Evolutionary conservation across 169 alveolate genomes (phyloP).

Genomic region (Plasmodium vinckei): DNA sequence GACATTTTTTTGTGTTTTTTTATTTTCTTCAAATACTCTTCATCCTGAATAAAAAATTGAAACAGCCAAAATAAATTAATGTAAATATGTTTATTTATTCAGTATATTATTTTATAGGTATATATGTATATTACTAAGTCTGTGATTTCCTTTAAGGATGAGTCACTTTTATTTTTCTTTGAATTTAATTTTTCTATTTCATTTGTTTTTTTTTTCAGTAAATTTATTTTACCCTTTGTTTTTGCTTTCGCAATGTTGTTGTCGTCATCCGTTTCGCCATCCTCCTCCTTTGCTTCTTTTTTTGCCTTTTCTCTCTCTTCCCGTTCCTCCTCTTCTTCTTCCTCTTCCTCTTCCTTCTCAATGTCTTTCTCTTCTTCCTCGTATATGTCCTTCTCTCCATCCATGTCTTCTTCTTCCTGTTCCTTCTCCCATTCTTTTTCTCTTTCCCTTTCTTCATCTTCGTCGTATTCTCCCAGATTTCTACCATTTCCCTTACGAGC

Average conservation of each 20-base stretch:
- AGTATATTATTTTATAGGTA: neutral
- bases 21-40: conserved; percentile 24
- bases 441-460: neutral
- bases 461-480: neutral
- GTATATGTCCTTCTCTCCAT: neutral
- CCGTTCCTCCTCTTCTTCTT: neutral
- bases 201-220: conserved; percentile 79
- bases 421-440: neutral
- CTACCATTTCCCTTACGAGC: neutral
- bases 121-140: conserved; percentile 10
- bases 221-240: conserved; percentile 37
- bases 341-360: neutral
- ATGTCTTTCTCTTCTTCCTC: neutral
- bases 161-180: conserved; percentile 30
- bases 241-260: neutral
- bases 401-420: neutral
- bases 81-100: neutral
- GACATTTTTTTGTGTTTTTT: conserved; percentile 60
- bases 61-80: neutral
- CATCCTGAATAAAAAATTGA: conserved; percentile 36
- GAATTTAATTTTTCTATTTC: conserved; percentile 79
- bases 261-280: neutral
- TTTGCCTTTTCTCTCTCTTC: neutral
- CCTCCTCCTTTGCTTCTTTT: neutral
- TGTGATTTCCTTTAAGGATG: neutral